phyloP scores from a whole-genome alignment of 177 flowering plant genomes.

The Telopea speciosissima region DNA sequence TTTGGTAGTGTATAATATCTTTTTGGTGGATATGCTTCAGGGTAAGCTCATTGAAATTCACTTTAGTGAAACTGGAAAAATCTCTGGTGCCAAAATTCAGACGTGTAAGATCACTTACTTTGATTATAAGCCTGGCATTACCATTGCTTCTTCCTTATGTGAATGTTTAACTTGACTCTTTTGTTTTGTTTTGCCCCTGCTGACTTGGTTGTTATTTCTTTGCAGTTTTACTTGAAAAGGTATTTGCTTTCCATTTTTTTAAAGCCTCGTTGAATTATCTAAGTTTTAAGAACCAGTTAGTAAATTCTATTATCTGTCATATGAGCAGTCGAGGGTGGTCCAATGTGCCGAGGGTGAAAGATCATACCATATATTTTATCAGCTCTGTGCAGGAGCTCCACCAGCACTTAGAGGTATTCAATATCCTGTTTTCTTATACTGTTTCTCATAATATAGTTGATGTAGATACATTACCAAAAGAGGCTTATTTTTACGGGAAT shows the following conservation, averaged over 20 bases:
- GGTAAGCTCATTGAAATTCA: slow-evolving; percentile 97
- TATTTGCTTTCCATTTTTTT: slow-evolving; percentile 17
- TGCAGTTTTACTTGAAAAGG: slow-evolving; percentile 96
- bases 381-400: slow-evolving; percentile 94
- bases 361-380: slow-evolving; percentile 95
- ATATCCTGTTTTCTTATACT: not conserved
- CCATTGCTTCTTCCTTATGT: not conserved
- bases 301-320: slow-evolving; percentile 16
- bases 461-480: no score
- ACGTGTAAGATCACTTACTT: slow-evolving; percentile 61
- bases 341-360: slow-evolving; percentile 94
- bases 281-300: not conserved
- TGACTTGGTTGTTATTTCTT: slow-evolving; percentile 7
- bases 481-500: no score
- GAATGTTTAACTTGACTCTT: slow-evolving; percentile 20
- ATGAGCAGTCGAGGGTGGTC: slow-evolving; percentile 88
- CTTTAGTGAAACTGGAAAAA: slow-evolving; percentile 90
- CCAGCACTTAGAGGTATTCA: slow-evolving; percentile 60
- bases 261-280: slow-evolving; percentile 4
- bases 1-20: not conserved
- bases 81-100: slow-evolving; percentile 94
- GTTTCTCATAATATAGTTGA: no score
- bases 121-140: not conserved
- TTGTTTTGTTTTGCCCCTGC: slow-evolving; percentile 17
- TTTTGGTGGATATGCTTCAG: slow-evolving; percentile 30